Evolutionary conservation across 345 rosid genomes (phyloP).

Genomic region (Acer campestre): DNA sequence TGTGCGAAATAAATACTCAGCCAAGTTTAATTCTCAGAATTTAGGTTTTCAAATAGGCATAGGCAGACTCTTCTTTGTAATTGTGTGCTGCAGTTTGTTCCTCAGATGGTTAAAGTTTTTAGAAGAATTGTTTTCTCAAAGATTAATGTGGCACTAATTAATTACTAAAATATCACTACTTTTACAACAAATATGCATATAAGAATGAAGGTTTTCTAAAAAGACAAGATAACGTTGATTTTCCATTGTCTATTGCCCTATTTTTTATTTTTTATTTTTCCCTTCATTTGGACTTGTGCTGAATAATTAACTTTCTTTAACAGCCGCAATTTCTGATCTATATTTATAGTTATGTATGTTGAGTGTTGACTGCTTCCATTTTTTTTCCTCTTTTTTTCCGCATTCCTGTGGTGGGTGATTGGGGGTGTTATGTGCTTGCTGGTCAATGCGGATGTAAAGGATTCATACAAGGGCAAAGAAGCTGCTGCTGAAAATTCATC

Average conservation of each 20-base stretch:
- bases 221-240: neutral
- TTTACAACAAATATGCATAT: neutral
- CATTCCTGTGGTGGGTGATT: neutral
- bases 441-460: slow-evolving; percentile 31
- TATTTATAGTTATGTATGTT: neutral
- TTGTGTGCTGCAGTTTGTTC: slow-evolving; percentile 4
- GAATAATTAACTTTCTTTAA: neutral
- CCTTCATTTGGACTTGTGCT: neutral
- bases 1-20: neutral
- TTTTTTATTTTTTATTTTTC: neutral
- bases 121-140: slow-evolving; percentile 3
- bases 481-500: slow-evolving; percentile 31
- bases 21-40: slow-evolving; percentile 2
- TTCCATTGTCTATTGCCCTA: neutral
- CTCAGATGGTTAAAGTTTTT: neutral
- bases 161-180: neutral
- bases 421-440: slow-evolving; percentile 12
- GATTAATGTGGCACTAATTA: slow-evolving; percentile 1
- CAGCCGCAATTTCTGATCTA: neutral
- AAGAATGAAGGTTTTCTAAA: slow-evolving; percentile 1
- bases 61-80: neutral
- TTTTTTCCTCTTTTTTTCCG: neutral
- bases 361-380: neutral
- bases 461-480: slow-evolving; percentile 29
- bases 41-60: neutral